These are phyloP conservation scores for Pseudogymnoascus destructans DNA, from an alignment of 2,329 filamentous ascomycete genomes.

Conservation along the genomic window DNA sequence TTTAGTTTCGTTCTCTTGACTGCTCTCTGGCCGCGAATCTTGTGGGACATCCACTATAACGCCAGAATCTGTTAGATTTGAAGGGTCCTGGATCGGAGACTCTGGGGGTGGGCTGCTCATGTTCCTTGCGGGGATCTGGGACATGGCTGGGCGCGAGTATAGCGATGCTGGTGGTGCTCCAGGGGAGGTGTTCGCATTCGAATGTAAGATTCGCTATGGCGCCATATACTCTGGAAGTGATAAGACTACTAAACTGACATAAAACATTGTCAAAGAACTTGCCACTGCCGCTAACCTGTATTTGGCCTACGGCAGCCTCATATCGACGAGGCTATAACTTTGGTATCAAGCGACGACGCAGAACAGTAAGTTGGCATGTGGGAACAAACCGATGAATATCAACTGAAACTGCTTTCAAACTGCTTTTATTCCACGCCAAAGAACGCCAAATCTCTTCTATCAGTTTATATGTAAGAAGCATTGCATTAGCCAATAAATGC, in stretches of 20 bases:
- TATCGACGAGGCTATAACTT: neutral
- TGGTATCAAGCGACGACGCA: neutral
- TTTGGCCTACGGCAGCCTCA: neutral
- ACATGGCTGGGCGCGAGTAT: neutral
- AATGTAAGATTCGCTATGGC: neutral
- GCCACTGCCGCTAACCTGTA: neutral
- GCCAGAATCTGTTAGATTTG: neutral
- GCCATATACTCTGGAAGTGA: neutral
- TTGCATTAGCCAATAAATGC: neutral
- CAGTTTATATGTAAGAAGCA: neutral
- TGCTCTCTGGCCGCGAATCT: neutral
- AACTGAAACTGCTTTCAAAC: neutral
- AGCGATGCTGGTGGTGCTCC: neutral
- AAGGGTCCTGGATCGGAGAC: neutral
- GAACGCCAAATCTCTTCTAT: neutral
- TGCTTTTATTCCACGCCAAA: neutral
- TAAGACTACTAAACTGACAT: neutral
- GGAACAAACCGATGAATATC: neutral
- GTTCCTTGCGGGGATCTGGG: neutral
- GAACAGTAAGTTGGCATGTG: neutral
- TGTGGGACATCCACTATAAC: neutral
- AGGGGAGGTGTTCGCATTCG: neutral
- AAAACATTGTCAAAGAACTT: neutral
- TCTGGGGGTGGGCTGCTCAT: constrained; percentile 1
- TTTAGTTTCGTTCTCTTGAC: neutral